Evolutionary conservation across 2,329 filamentous ascomycete genomes (phyloP), one percentile per base, ranked within the genome.

Genomic region (Aureobasidium sp.): DNA sequence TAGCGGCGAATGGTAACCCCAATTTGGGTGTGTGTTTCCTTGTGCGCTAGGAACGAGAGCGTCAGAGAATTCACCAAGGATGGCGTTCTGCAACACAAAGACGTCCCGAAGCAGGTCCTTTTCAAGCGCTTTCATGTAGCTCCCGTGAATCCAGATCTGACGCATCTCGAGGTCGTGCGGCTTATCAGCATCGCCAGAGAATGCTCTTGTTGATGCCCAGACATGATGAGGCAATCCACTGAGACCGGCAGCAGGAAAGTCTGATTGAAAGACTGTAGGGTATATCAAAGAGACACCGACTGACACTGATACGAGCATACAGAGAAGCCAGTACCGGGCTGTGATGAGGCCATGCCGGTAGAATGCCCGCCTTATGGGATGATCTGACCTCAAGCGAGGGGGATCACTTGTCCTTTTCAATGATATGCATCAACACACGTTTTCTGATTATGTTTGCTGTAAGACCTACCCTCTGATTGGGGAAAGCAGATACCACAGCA

Each of bases 1-100:
- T 60, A 93, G 75, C 1, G 89, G 89, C n/a, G 89, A 92, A 68
- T 92, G 88, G 69, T 89, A 89, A 67, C 89, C 89, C 88, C 88
- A 91, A 4, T 58, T 42, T 5, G 36, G 39, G 7, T 56, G 25
- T 11, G 41, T 41, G 2, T 8, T 11, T 8, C 25, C 20, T 11
- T 45, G 17, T 70, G 37, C 22, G 31, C 15, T 31, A 20, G 27
- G 7, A 8, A n/a, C 34, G n/a, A n/a, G 1, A 27, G 55, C n/a
- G 29, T 58, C 31, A 3, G 36, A n/a, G 29, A 25, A 17, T n/a
- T 45, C 55, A 25, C 87, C 87, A 14, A 92, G 78, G 2, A 93
- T 77, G 62, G 81, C 79, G 69, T 90, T 80, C 71, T 93, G 89
- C 55, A 93, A 79, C 65, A 85, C 79, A 51, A 93, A 77, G 9